phyloP scores from a whole-genome alignment of 108 stramenopile species.

The Nannochloropsis salina region DNA sequence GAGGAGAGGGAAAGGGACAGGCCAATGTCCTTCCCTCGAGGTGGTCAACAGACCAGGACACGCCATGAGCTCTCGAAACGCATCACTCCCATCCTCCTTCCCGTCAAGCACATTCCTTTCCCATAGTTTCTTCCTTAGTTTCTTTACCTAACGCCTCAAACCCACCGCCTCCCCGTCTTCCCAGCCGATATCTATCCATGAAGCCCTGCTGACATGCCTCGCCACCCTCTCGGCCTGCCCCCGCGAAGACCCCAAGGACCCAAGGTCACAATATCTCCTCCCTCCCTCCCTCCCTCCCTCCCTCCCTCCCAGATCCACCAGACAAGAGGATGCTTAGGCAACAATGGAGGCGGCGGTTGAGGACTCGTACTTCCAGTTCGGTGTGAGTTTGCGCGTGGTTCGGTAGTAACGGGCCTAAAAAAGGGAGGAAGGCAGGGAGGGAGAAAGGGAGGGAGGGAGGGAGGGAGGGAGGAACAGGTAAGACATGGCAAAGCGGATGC shows the following conservation, averaged over 20 bases:
- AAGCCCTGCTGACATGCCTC: too few relatives aligned
- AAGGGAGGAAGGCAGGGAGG: slow-evolving; percentile 41
- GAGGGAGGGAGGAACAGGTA: not conserved
- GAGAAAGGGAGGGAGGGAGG: slow-evolving; percentile 6
- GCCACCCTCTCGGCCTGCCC: too few relatives aligned
- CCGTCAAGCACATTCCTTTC: too few relatives aligned
- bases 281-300: slow-evolving; percentile 23
- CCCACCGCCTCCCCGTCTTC: too few relatives aligned
- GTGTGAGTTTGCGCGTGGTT: slow-evolving; percentile 91
- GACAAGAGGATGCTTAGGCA: slow-evolving; percentile 66
- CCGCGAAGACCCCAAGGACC: not conserved
- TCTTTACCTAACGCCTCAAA: too few relatives aligned
- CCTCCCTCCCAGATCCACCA: not conserved
- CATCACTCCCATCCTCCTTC: too few relatives aligned
- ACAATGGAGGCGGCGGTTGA: slow-evolving; percentile 97
- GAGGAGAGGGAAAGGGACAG: too few relatives aligned
- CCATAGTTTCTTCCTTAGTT: too few relatives aligned
- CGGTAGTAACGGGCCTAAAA: slow-evolving; percentile 98
- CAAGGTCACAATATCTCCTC: not conserved
- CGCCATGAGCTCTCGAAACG: too few relatives aligned
- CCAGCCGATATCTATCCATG: too few relatives aligned
- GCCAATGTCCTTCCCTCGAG: too few relatives aligned
- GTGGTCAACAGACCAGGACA: too few relatives aligned
- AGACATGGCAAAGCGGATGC: not conserved
- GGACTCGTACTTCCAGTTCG: slow-evolving; percentile 99